Percentiles rank a stretch among this genome's conserved stretches.
phyloP scores from a whole-genome alignment of 2,329 filamentous ascomycete species.

The Ophiosphaerella herpotricha region DNA sequence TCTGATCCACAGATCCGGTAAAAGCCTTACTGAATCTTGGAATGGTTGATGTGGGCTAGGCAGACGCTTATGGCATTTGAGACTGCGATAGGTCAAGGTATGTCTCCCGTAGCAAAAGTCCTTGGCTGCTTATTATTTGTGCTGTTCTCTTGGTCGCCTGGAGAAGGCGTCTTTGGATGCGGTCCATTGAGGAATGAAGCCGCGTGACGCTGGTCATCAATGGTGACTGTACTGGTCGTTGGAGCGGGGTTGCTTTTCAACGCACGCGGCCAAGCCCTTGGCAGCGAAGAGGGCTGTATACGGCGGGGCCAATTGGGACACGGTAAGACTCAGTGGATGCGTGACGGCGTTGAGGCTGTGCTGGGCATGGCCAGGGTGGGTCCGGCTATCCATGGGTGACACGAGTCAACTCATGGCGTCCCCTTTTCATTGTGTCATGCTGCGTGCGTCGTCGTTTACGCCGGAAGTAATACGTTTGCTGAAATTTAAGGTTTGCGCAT shows the following conservation, averaged over 20 bases:
- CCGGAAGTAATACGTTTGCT: slow-evolving; percentile 9
- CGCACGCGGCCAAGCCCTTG: slow-evolving; percentile 9
- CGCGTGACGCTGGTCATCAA: neutral
- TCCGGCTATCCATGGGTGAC: slow-evolving; percentile 15
- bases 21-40: neutral
- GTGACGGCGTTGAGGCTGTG: slow-evolving; percentile 43
- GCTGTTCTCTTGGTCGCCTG: neutral
- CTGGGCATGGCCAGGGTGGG: slow-evolving; percentile 13
- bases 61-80: slow-evolving; percentile 2
- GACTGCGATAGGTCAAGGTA: slow-evolving; percentile 12
- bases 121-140: slow-evolving; percentile 14
- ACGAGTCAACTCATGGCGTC: slow-evolving; percentile 11
- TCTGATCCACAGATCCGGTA: slow-evolving; percentile 22
- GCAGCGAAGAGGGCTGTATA: slow-evolving; percentile 10
- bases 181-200: slow-evolving; percentile 7
- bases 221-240: neutral
- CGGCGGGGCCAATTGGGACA: slow-evolving; percentile 25
- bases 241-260: slow-evolving; percentile 19
- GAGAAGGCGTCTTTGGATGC: neutral
- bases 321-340: slow-evolving; percentile 20
- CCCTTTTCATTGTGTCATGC: too few species aligned
- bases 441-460: slow-evolving; percentile 2
- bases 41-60: slow-evolving; percentile 6
- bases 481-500: slow-evolving; percentile 3
- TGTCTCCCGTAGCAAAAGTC: slow-evolving; percentile 5